Conservation (phyloP, 2,329 filamentous ascomycete genomes). For the Verticillium dahliae region DNA sequence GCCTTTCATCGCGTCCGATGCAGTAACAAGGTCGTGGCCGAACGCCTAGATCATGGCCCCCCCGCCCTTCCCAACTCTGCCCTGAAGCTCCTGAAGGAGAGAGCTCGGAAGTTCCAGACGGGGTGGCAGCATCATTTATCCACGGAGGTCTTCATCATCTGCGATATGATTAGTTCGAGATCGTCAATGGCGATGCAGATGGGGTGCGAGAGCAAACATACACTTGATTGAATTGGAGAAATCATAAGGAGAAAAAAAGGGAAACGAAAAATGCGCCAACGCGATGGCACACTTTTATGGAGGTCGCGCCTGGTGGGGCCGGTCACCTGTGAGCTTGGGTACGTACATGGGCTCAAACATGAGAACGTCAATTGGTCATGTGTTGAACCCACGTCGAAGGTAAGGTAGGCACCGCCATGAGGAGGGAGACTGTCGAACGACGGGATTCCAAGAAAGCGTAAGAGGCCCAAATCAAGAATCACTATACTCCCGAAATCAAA, state of each 20-base stretch:
- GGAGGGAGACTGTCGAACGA: too few species aligned
- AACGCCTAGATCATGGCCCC: slow-evolving; percentile 94
- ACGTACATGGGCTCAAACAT: neutral
- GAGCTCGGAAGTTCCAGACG: slow-evolving; percentile 66
- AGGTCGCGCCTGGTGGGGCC: neutral
- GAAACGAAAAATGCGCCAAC: slow-evolving; percentile 13
- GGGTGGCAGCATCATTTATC: slow-evolving; percentile 74
- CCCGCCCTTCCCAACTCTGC: slow-evolving; percentile 62
- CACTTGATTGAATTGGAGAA: slow-evolving; percentile 99
- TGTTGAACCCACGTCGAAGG: neutral
- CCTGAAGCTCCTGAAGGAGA: slow-evolving; percentile 86
- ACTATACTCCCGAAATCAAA: too few species aligned
- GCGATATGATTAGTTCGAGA: slow-evolving; percentile 23
- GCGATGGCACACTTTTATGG: neutral
- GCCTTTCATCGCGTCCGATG: slow-evolving; percentile 92
- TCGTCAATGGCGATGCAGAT: neutral
- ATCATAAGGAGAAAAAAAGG: slow-evolving; percentile 62
- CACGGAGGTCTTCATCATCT: slow-evolving; percentile 99
- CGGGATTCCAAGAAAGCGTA: too few species aligned
- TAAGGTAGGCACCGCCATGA: too few species aligned
- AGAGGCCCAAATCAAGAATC: too few species aligned
- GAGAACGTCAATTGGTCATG: neutral
- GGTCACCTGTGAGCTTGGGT: neutral
- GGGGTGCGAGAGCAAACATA: slow-evolving; percentile 44
- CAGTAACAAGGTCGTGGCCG: slow-evolving; percentile 97